These are phyloP conservation scores for Annulohypoxylon moriforme DNA, from an alignment of 495 filamentous ascomycete species.

Conservation along the genomic window DNA sequence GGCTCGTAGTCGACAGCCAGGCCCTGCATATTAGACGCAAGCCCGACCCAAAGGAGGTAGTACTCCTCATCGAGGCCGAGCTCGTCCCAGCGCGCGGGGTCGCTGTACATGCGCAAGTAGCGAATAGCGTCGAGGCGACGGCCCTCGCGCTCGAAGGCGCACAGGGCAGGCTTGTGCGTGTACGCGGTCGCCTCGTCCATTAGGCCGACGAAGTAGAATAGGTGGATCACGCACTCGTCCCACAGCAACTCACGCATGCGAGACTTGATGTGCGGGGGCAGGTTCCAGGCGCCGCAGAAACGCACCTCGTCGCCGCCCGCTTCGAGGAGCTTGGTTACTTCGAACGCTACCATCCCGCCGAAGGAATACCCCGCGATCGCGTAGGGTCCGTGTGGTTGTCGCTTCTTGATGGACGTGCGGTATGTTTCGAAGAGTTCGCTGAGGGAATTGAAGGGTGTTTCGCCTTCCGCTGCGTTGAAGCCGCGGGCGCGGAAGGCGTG, in stretches of 20 bases:
- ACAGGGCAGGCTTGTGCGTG: neutral
- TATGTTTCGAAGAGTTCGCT: constrained; percentile 56
- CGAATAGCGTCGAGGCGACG: neutral
- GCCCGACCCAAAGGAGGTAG: constrained; percentile 53
- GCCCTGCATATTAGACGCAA: constrained; percentile 59
- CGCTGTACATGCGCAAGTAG: constrained; percentile 7
- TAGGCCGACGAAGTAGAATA: constrained; percentile 62
- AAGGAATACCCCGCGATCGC: constrained; percentile 67
- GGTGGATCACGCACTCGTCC: constrained; percentile 57
- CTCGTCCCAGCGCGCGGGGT: constrained; percentile 49
- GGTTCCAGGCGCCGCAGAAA: constrained; percentile 55
- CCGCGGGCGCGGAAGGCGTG: constrained; percentile 67
- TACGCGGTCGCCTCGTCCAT: constrained; percentile 37
- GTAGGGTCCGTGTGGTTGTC: constrained; percentile 67
- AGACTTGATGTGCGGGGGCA: constrained; percentile 65
- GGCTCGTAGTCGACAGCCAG: constrained; percentile 65
- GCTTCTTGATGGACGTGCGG: constrained; percentile 54
- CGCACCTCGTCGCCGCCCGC: constrained; percentile 49
- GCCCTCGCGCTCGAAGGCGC: neutral
- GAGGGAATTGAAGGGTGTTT: constrained; percentile 46
- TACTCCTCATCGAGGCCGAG: constrained; percentile 50
- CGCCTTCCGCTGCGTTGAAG: constrained; percentile 55
- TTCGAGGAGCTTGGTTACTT: constrained; percentile 62
- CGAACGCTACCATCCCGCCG: constrained; percentile 67
- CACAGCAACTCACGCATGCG: constrained; percentile 64